Evolutionary conservation across 2,329 filamentous ascomycete species (phyloP).

Genomic region (Scedosporium dehoogii): DNA sequence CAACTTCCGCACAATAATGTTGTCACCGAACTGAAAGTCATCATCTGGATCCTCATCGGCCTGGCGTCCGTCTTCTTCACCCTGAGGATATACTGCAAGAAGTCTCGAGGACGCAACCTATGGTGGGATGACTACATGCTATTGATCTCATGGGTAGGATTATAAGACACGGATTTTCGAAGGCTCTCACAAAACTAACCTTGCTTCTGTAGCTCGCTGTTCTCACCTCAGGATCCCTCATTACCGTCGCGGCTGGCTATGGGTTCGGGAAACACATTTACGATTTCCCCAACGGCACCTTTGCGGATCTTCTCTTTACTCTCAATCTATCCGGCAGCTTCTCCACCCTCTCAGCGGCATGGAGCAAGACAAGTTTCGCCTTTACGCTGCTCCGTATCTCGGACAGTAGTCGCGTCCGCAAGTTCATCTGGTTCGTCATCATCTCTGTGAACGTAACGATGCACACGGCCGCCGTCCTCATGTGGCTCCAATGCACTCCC

Average conservation of each 20-base stretch:
- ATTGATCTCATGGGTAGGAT: conserved; percentile 16
- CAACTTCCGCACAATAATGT: conserved; percentile 6
- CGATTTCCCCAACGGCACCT: conserved; percentile 3
- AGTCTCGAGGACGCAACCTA: conserved; percentile 11
- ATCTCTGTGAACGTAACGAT: conserved; percentile 14
- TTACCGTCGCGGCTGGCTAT: conserved; percentile 4
- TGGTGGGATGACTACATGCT: conserved; percentile 20
- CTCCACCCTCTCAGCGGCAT: conserved; percentile 16
- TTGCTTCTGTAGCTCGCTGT: conserved; percentile 6
- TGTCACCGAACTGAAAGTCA: background rate
- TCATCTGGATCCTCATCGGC: conserved; percentile 13
- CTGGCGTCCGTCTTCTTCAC: conserved; percentile 12
- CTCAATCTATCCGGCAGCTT: conserved; percentile 14
- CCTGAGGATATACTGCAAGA: conserved; percentile 16
- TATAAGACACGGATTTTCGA: background rate
- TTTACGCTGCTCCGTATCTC: conserved; percentile 18
- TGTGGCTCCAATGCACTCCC: conserved; percentile 10
- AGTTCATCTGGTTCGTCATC: conserved; percentile 16
- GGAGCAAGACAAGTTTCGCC: conserved; percentile 21
- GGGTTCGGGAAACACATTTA: conserved; percentile 12
- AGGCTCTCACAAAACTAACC: background rate
- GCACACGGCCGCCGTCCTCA: conserved; percentile 11
- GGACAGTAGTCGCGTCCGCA: conserved; percentile 12
- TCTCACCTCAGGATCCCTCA: conserved; percentile 7
- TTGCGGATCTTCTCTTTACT: conserved; percentile 4